Evolutionary conservation across 345 rosid species (phyloP).

Genomic region (Camelina laxa): DNA sequence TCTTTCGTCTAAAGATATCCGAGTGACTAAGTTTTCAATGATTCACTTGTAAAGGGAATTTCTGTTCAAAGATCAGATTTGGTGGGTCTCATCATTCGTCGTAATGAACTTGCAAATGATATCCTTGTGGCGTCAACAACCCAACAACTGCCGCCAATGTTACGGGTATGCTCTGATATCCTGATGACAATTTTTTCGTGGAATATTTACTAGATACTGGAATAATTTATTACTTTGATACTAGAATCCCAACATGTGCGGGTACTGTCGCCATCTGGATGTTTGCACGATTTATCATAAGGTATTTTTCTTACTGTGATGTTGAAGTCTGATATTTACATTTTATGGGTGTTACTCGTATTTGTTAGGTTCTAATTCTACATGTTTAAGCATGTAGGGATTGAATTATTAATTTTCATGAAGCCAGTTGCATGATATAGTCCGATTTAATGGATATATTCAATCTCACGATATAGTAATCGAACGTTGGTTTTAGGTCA

Average conservation of each 20-base stretch:
- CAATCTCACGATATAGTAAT: neutral
- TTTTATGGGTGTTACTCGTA: neutral
- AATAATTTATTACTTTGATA: constrained; percentile 33
- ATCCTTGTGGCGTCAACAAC: constrained; percentile 72
- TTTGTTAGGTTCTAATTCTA: constrained; percentile 15
- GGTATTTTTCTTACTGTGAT: constrained; percentile 53
- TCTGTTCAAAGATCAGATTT: constrained; percentile 80
- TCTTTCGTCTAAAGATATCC: constrained; percentile 13
- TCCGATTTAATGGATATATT: constrained; percentile 23
- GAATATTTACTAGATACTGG: constrained; percentile 17
- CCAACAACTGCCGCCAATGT: constrained; percentile 87
- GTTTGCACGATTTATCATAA: constrained; percentile 88
- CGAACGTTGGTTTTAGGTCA: neutral
- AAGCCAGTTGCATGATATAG: neutral
- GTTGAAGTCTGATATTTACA: neutral
- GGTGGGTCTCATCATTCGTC: constrained; percentile 91
- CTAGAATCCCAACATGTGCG: constrained; percentile 85
- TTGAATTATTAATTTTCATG: constrained; percentile 12
- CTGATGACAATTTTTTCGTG: constrained; percentile 6
- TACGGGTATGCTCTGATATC: constrained; percentile 58
- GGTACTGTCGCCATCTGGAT: constrained; percentile 87
- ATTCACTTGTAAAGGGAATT: constrained; percentile 65
- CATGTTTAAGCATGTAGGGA: constrained; percentile 2
- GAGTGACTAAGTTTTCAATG: constrained; percentile 29
- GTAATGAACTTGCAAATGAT: constrained; percentile 90